Evolutionary conservation across 768 basidiomycete species (phyloP), one percentile per base, ranked within the genome.

Genomic region (Coprinopsis marcescibilis): DNA sequence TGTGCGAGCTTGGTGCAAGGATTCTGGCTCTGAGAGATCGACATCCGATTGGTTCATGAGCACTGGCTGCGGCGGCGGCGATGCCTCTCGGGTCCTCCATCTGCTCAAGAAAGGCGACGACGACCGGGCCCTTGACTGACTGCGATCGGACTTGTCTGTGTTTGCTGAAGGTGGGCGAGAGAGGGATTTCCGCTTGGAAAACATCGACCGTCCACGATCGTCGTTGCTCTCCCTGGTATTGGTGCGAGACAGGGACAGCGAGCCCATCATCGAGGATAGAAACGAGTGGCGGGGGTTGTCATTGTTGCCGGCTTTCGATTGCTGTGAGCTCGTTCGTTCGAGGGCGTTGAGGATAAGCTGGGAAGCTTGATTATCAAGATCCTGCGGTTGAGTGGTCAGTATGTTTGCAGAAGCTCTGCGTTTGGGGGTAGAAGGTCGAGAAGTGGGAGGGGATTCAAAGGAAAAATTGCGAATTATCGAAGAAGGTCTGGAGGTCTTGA

Each of bases 61-160:
- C 58, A 83, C 63, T 30, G 73, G 76, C 56, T 78, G 71, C 24
- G 78, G 76, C 0, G 74, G 67, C 21, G 76, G 81, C 2, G 81
- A 83, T 4, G 70, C 55, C 1, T 81, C 79, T 20, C 78, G 69
- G 43, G 75, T 67, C 51, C 85, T 76, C 47, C 80, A 76, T 26
- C 86, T 74, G 34, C 88, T 74, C 47, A 89, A 70, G 61, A 96
- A 95, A 33, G 93, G 88, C 2, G 90, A 89, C 55, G 82, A 73
- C 37, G 87, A 85, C 30, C 89, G 81, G 12, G 85, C 75, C 48
- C 85, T 84, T 10, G 72, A 70, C 3, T 64, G 63, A 39, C 74
- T 77, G 10, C 65, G 62, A 14, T 65, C 61, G 30, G 66, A 68
- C 2, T 58, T 49, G 4, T 67, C 68, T 3, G 63, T 50, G 12